Conservation (phyloP, 2,329 filamentous ascomycete genomes). For the Clonostachys sp. region DNA sequence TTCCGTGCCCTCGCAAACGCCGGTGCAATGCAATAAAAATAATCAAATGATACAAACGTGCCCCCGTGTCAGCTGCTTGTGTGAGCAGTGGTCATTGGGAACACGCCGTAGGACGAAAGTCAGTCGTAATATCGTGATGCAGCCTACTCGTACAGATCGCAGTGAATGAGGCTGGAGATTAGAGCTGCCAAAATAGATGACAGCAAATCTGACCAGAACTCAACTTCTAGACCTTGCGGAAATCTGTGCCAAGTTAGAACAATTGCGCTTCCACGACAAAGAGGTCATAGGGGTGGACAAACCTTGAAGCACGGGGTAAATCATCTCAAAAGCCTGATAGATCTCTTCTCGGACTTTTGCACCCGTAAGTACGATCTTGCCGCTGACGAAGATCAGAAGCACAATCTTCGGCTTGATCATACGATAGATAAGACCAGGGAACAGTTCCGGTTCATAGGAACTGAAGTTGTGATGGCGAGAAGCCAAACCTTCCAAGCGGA, state of each 20-base stretch:
- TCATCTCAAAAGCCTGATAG: conserved; percentile 94
- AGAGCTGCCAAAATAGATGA: background rate
- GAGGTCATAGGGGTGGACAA: conserved; percentile 14
- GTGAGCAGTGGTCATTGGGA: background rate
- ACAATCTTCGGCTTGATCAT: conserved; percentile 99
- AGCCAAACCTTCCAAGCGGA: conserved; percentile 91
- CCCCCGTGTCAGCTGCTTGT: background rate
- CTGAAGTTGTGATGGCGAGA: conserved; percentile 99
- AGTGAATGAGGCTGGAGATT: conserved; percentile 1
- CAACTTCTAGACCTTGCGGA: conserved; percentile 48
- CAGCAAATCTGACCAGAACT: background rate
- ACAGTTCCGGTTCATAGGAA: conserved; percentile 96
- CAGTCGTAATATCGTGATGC: conserved; percentile 43
- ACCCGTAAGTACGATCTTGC: conserved; percentile 96
- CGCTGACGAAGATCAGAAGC: conserved; percentile 93
- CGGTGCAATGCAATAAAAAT: conserved; percentile 49
- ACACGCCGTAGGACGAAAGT: conserved; percentile 19
- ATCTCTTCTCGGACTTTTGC: conserved; percentile 98
- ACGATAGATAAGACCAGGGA: conserved; percentile 98
- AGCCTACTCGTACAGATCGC: conserved; percentile 35
- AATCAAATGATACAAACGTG: conserved; percentile 31
- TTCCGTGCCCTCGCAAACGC: conserved; percentile 41
- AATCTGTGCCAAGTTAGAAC: conserved; percentile 31
- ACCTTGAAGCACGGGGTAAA: conserved; percentile 93
- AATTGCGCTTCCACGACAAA: background rate